Conservation (phyloP, 2,329 filamentous ascomycete genomes). For the Purpureocillium takamizusanense region DNA sequence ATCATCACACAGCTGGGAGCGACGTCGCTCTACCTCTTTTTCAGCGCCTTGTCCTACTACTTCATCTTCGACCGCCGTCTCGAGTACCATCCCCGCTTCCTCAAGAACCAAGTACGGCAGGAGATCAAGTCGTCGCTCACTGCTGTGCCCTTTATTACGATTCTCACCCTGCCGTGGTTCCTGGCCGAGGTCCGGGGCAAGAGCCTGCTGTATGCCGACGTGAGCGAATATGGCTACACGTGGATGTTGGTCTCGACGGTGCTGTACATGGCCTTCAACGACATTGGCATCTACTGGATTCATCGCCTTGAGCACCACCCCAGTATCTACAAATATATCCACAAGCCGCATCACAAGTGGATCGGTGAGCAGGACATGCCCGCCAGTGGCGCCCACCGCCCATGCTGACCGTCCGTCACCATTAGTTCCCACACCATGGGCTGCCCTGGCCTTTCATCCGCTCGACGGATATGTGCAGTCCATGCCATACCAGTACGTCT, state of each 20-base stretch:
- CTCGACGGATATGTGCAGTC: conserved; percentile 36
- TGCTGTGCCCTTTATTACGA: conserved; percentile 33
- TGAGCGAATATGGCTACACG: conserved; percentile 28
- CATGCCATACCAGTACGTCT: conserved; percentile 33
- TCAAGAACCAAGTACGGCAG: conserved; percentile 35
- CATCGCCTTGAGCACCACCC: conserved; percentile 36
- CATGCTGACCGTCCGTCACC: conserved; percentile 7
- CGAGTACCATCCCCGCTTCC: conserved; percentile 36
- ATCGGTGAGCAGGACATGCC: conserved; percentile 21
- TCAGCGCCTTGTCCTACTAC: conserved; percentile 62
- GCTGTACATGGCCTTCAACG: conserved; percentile 36
- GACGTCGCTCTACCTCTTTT: conserved; percentile 50
- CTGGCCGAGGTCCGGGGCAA: conserved; percentile 37
- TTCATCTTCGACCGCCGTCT: conserved; percentile 47
- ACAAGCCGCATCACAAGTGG: conserved; percentile 42
- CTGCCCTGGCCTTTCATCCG: conserved; percentile 37
- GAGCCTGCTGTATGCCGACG: conserved; percentile 29
- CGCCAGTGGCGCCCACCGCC: too few relatives aligned
- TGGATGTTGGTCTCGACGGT: conserved; percentile 28
- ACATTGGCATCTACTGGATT: conserved; percentile 38
- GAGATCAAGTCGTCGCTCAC: conserved; percentile 33
- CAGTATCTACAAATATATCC: conserved; percentile 35
- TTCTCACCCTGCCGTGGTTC: conserved; percentile 36
- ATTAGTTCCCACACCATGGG: conserved; percentile 35
- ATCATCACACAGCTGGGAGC: conserved; percentile 29